These are phyloP conservation scores for Capsella rubella DNA, from an alignment of 441 rosid species.

Conservation along the genomic window DNA sequence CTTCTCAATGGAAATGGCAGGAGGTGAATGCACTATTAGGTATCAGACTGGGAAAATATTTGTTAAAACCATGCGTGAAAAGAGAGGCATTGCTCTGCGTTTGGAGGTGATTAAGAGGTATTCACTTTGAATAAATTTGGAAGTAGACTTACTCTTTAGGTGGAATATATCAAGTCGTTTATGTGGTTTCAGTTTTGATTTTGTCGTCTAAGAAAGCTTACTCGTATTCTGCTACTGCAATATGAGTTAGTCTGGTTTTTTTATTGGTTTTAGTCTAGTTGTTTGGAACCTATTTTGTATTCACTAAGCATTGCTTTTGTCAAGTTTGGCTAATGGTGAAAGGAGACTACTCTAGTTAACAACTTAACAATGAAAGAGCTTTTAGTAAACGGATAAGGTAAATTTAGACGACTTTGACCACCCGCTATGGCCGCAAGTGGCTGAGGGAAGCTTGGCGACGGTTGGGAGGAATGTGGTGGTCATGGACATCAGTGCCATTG, in stretches of 20 bases:
- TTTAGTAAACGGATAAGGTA: too few species aligned
- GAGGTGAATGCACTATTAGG: constrained; percentile 24
- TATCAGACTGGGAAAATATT: constrained; percentile 3
- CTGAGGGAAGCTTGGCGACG: too few species aligned
- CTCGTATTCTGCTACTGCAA: constrained; percentile 11
- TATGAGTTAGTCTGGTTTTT: constrained; percentile 21
- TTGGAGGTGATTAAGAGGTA: constrained; percentile 23
- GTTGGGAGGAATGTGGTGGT: too few species aligned
- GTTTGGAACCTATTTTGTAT: too few species aligned
- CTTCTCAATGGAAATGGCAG: background rate
- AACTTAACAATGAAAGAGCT: too few species aligned
- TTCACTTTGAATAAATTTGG: background rate
- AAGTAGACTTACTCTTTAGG: background rate
- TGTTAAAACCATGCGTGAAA: background rate
- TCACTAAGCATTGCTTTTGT: too few species aligned
- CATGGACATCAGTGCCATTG: too few species aligned
- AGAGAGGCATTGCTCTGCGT: constrained; percentile 35
- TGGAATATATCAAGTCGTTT: background rate
- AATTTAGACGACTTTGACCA: too few species aligned
- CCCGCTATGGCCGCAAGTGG: too few species aligned
- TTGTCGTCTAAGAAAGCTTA: background rate
- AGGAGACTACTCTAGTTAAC: too few species aligned
- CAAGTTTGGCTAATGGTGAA: too few species aligned
- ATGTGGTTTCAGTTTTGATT: constrained; percentile 2
- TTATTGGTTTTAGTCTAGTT: constrained; percentile 1